phyloP scores from a whole-genome alignment of 805 yeast species.

The Vanderwaltozyma tropicalis region DNA sequence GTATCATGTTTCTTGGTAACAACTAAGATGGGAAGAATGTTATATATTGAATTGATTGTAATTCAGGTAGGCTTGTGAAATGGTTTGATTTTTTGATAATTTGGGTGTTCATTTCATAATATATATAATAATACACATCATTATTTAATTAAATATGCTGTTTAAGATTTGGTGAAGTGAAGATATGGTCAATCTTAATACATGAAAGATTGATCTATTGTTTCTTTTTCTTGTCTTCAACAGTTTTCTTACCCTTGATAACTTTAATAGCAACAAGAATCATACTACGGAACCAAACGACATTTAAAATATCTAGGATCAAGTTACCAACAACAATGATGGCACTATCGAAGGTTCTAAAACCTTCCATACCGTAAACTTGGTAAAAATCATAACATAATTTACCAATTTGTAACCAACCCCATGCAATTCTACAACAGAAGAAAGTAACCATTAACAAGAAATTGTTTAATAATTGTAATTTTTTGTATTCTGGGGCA shows the following conservation, averaged over 20 bases:
- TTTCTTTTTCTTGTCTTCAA: too few relatives aligned
- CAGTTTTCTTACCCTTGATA: constrained; percentile 3
- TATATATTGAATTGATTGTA: too few relatives aligned
- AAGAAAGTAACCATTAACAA: constrained; percentile 56
- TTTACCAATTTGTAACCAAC: constrained; percentile 53
- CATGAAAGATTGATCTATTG: too few relatives aligned
- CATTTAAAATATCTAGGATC: constrained; percentile 53
- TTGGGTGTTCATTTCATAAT: too few relatives aligned
- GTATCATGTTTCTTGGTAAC: too few relatives aligned
- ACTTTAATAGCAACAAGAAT: constrained; percentile 44
- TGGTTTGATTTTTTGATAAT: too few relatives aligned
- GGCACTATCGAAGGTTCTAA: constrained; percentile 32
- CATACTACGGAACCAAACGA: constrained; percentile 79
- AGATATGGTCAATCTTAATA: too few relatives aligned
- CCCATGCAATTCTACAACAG: constrained; percentile 68
- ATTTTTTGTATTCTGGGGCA: constrained; percentile 10
- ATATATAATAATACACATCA: too few relatives aligned
- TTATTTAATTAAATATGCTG: too few relatives aligned
- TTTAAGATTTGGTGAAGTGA: too few relatives aligned
- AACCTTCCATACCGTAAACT: constrained; percentile 34
- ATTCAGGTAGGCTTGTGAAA: too few relatives aligned
- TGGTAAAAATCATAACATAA: constrained; percentile 39
- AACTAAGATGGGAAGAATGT: too few relatives aligned
- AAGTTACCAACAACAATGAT: constrained; percentile 39
- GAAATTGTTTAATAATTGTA: constrained; percentile 41